These are phyloP conservation scores for Straminergon stramineum DNA, from an alignment of 225 moss, liverwort and hornwort genomes.

Conservation along the genomic window DNA sequence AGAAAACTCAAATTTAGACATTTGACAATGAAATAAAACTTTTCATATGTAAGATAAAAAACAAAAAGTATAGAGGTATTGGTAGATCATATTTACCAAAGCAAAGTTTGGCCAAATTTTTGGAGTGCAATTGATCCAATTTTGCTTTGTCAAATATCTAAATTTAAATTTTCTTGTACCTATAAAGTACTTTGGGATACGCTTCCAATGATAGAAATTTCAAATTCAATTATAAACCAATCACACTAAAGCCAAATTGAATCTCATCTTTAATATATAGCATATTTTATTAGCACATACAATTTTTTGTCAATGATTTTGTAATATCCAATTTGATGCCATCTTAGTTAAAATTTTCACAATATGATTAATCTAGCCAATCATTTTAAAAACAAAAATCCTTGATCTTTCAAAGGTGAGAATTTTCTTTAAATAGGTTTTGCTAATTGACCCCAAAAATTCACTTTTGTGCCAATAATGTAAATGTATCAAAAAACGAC, in stretches of 20 bases:
- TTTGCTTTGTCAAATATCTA: neutral
- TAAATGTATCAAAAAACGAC: neutral
- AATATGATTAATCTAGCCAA: neutral
- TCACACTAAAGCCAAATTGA: neutral
- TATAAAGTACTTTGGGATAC: neutral
- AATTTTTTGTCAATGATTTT: neutral
- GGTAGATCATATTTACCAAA: neutral
- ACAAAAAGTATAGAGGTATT: neutral
- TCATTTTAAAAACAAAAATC: neutral
- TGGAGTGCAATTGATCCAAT: neutral
- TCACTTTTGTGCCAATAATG: rapidly evolving
- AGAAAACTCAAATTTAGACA: neutral
- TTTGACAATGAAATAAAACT: neutral
- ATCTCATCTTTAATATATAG: neutral
- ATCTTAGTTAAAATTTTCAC: neutral
- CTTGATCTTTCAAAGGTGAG: neutral
- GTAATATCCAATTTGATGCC: neutral
- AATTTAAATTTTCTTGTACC: no score
- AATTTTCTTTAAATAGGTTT: no score
- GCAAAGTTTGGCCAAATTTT: neutral
- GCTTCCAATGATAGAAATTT: neutral
- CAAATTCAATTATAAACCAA: neutral
- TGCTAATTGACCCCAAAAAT: neutral
- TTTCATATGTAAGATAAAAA: neutral
- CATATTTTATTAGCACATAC: neutral